Evolutionary conservation across 257 asterid species (phyloP).

Genomic region (Solanum ossicruentum): DNA sequence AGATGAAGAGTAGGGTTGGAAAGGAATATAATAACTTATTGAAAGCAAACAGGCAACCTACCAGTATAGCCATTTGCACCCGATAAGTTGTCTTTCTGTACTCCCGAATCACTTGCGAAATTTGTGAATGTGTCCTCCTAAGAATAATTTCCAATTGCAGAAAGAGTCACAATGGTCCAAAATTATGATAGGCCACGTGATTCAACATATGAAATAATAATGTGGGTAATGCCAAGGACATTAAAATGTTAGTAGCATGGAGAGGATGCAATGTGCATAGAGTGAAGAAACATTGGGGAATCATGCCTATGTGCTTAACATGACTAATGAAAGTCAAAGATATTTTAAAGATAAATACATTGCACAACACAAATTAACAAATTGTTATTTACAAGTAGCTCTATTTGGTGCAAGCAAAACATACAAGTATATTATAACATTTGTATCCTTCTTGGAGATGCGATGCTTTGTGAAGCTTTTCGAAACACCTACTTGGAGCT

Average conservation of each 20-base stretch:
- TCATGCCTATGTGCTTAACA: not conserved
- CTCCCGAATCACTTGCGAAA: conserved; percentile 80
- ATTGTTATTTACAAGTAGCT: not conserved
- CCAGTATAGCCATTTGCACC: conserved; percentile 86
- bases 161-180: not conserved
- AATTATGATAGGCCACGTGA: not conserved
- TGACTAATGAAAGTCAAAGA: not conserved
- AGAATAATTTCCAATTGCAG: not conserved
- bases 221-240: not conserved
- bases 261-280: not conserved
- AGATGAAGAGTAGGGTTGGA: not conserved
- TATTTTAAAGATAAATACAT: not conserved
- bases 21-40: not conserved
- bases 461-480: not conserved
- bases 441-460: not conserved
- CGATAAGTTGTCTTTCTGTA: conserved; percentile 78
- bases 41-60: conserved; percentile 16
- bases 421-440: not conserved
- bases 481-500: not conserved
- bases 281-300: not conserved
- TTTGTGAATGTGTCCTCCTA: conserved; percentile 94
- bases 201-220: not conserved
- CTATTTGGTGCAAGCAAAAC: not conserved
- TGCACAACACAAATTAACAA: not conserved
- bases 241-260: not conserved